Base-by-base conservation (phyloP, 2,329 filamentous ascomycete genomes). In the Aspergillus latus region DNA sequence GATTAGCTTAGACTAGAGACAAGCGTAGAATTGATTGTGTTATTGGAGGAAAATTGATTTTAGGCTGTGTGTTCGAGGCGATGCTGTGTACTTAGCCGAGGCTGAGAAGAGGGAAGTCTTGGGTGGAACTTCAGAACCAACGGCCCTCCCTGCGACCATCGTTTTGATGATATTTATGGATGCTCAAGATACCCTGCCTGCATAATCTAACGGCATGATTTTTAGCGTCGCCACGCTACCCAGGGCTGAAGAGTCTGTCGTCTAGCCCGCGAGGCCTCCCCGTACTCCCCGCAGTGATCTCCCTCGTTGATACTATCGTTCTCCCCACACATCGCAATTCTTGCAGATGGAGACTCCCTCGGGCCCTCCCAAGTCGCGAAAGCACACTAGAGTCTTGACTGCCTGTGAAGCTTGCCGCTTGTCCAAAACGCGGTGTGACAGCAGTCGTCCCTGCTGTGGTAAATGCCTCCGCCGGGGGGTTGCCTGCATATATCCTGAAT, bases 391-490 rank as follows among this genome's bases (percentile, higher is more conserved):
- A 36, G 63, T 66, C 37, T 54, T 66, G 36, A 65, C 61, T 11
- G 64, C 64, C 2, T 66, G 64, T 57, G 60, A 66, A 55, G 62
- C 62, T 42, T 66, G 64, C 58, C 63, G 64, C 7, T 52, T 65
- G 30, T 64, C 61, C 55, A 66, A 66, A 59, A 66, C 64, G 15
- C 62, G 64, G 39, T 66, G 64, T 40, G 64, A 66, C 42, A 65
- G 63, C n/a, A 62, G 58, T 10, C 59, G 63, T 30, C 64, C 64
- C 40, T 55, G 62, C 13, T 66, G 64, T 54, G 60, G 62, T 46
- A 66, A 66, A 58, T 66, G 64, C 56, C 45, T 62, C 15, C 62
- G 64, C 49, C 63, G 62, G 37, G 63, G 64, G 36, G 59, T 65
- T 49, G 28, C 62, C 32, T 66, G 64, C 52, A 59, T 62, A 46